Evolutionary conservation across 2,329 filamentous ascomycete species (phyloP).

Genomic region (Colletotrichum camelliae): DNA sequence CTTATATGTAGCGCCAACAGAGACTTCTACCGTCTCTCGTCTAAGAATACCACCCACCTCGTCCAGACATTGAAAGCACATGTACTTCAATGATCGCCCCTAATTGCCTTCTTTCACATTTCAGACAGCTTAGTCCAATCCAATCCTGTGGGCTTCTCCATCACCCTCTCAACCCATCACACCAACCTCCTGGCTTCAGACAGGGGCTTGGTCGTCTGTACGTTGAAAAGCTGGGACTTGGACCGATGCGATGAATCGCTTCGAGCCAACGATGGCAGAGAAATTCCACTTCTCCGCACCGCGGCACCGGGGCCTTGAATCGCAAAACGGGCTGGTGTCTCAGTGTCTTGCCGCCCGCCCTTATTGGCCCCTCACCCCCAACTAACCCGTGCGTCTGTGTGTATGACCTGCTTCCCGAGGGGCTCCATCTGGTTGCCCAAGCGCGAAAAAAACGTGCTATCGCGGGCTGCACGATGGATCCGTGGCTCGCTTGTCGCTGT

Average conservation of each 20-base stretch:
- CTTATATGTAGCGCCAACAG: background rate
- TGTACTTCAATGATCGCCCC: background rate
- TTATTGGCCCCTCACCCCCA: conserved; percentile 2
- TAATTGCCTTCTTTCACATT: background rate
- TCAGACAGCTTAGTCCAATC: background rate
- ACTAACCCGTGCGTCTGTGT: background rate
- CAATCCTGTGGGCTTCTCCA: background rate
- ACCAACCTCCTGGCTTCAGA: background rate
- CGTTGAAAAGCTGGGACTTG: background rate
- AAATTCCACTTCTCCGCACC: conserved; percentile 3
- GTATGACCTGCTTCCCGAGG: conserved; percentile 3
- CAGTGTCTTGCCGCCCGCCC: conserved; percentile 14
- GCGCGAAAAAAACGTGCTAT: background rate
- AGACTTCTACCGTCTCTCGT: background rate
- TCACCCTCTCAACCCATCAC: background rate
- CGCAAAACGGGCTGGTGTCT: conserved; percentile 23
- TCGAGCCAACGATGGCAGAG: conserved; percentile 5
- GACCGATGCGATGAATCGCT: background rate
- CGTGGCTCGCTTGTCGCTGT: background rate
- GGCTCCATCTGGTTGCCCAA: conserved; percentile 3
- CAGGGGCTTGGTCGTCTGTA: background rate
- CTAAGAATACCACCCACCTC: background rate
- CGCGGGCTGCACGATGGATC: background rate
- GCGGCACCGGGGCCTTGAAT: conserved; percentile 8
- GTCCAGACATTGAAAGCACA: background rate